Evolutionary conservation across 164 flowering plant species (phyloP), one percentile per base, ranked within the genome.

Genomic region (Tetracentron sinense): DNA sequence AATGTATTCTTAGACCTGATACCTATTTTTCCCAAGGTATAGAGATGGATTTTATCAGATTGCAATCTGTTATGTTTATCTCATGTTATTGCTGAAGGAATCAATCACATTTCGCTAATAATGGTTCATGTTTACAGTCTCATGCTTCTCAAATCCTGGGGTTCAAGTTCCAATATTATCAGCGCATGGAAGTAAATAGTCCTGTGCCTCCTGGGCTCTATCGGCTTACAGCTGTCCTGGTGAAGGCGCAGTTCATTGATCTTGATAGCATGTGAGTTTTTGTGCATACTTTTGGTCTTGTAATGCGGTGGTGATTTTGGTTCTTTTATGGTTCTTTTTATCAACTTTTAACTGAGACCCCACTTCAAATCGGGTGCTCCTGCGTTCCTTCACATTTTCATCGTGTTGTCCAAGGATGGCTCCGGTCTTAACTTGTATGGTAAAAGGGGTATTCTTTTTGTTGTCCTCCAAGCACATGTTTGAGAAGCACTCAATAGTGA

Each of bases 61-160:
- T n/a, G n/a, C n/a, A n/a, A n/a, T n/a, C n/a, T n/a, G n/a, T 57
- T 54, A 4, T 61, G 42, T 22, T 21, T 58, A 26, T 42, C 7
- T 27, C 10, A 44, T 60, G 22, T 56, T 62, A 56, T 42, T 30
- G 17, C 11, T 42, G 23, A n/a, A 47, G 33, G 50, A 29, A 23
- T 12, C 28, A 42, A 47, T 28, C 21, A 29, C 25, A 12, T 48
- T 28, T 35, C 25, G 25, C 28, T 58, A 19, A 42, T 50, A n/a
- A 3, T 30, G 21, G 42, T 6, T 31, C 3, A 56, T 57, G 58
- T 64, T 59, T 79, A 71, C 95, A 95, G 99, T 92, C 97, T 38
- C 97, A 95, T 76, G 98, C 99, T 68, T 81, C 99, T 61, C 99
- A 95, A 74, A 90, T 95, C 60, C 88, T 95, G 53, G 98, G 99